A percentile compares a stretch with the other conserved stretches of the same genome.
phyloP scores from a whole-genome alignment of 345 rosid genomes.

The Boechera divaricarpa region DNA sequence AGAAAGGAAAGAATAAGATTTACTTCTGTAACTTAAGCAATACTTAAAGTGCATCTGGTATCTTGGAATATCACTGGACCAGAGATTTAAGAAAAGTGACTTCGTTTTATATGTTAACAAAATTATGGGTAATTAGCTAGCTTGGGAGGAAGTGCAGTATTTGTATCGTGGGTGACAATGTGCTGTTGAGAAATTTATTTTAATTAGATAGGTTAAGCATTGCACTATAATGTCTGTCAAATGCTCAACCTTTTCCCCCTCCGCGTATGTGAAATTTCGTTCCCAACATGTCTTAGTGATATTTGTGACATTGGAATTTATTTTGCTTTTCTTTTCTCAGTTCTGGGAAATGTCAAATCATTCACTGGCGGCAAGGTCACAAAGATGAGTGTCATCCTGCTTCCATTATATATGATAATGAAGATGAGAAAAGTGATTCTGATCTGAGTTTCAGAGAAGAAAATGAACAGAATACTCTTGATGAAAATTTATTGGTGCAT shows the following conservation, averaged over 20 bases:
- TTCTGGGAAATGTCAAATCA: constrained; percentile 87
- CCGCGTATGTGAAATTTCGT: not conserved
- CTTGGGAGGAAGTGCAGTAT: not conserved
- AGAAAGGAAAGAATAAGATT: constrained; percentile 1
- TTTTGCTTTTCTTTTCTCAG: constrained; percentile 43
- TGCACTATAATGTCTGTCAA: constrained; percentile 11
- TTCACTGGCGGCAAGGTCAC: constrained; percentile 98
- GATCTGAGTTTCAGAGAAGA: constrained; percentile 46
- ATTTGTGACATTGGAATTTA: constrained; percentile 33
- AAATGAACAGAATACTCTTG: constrained; percentile 38
- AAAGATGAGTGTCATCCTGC: constrained; percentile 80
- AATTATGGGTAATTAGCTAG: not conserved
- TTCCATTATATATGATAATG: constrained; percentile 32
- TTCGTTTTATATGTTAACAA: not conserved
- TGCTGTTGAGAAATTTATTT: constrained; percentile 16
- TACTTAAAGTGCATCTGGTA: constrained; percentile 27
- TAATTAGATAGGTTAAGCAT: constrained; percentile 18
- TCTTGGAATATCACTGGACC: constrained; percentile 23
- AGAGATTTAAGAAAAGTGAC: not conserved
- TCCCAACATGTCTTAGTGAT: constrained; percentile 18
- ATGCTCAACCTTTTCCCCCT: not conserved
- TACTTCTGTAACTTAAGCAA: constrained; percentile 13
- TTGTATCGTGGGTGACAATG: constrained; percentile 12
- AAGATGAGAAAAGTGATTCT: constrained; percentile 50
- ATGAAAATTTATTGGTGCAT: constrained; percentile 42